Evolutionary conservation across 768 basidiomycete genomes (phyloP), one percentile per base, ranked within the genome.

Genomic region (Cyclocybe aegerita): DNA sequence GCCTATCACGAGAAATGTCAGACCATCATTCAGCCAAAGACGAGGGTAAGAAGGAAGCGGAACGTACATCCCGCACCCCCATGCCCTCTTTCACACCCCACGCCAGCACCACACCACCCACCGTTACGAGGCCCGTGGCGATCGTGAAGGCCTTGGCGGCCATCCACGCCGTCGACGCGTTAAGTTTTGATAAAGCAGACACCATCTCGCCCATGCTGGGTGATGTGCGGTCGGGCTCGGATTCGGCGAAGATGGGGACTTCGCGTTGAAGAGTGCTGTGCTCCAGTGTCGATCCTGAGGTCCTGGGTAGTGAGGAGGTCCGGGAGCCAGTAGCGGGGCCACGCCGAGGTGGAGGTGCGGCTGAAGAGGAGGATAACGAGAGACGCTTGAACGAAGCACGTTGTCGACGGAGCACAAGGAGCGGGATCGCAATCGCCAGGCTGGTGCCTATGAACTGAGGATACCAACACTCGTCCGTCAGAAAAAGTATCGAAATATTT

Each of bases 61-160:
- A 10, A 72, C 81, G 50, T 53, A 88, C 87, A 57, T 82, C 71
- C 56, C 74, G 61, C 1, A 86, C 79, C 31, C 79, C 82, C 46
- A 87, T 63, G 39, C 70, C 69, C 9, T 67, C 62, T 64, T 82
- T 78, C 29, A 87, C 72, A 1, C 77, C 75, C 58, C 70, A 75
- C 2, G 81, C 66, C 4, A 79, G 63, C 0, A 63, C 68, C 4
- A 71, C 63, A 0, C 78, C 85, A 17, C 77, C 70, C 3, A 74
- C 64, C 0, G 74, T 58, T 17, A 88, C 86, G 32, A 86, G 59
- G 8, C 77, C 59, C 0, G 88, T 89, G 4, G 88, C 85, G 37
- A 88, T 74, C 2, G 76, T 70, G 36, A 90, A 82, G 0, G 87
- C 88, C 56, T 85, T 86, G 4, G 78, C 68, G 1, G 79, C 77